Base-by-base conservation (phyloP, 2,329 filamentous ascomycete species). In the Dactylonectria estremocensis region DNA sequence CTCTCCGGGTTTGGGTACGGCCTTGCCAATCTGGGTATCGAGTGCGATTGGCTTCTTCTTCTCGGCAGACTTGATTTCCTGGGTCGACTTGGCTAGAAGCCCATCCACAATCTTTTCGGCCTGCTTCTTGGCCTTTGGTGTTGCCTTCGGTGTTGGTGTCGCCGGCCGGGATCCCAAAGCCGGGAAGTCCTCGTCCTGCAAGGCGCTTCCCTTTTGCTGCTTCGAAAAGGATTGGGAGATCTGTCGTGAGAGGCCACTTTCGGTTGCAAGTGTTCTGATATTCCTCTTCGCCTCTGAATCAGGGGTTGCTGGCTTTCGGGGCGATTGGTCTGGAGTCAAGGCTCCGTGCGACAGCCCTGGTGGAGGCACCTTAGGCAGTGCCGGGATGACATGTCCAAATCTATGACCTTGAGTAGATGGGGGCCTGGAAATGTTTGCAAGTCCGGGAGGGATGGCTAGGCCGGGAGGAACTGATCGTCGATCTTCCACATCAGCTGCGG, bases 121-220 rank as follows among this genome's bases (percentile, higher is more conserved):
- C 16, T 72, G 61, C 37, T 76, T 79, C 73, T 78, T 82, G 9
- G 75, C 71, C 48, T 78, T 76, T 3, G 79, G 79, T 49, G 79
- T 79, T 56, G 75, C 75, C 59, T 78, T 82, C 6, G 80, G 75
- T 1, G 77, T 77, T 1, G 80, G 78, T 11, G 80, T 83, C 1
- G 82, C 75, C 3, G 81, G 79, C 76, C 46, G 77, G 60, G 50
- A 77, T 77, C 22, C 83, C 6, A 91, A 80, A 3, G 88, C 86
- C 11, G 90, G 90, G 72, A 91, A 92, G 71, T 92, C 89, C 72
- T 91, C 89, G 24, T 90, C 87, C 66, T 89, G 85, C 50, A 90
- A 77, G 33, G 86, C 67, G 45, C 63, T 54, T 52, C 60, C 71
- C 59, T 68, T 73, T 1, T 70, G 37, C 52, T 74, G 71, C 56